Evolutionary conservation across 352 stramenopile genomes (phyloP).

Genomic region (Globisporangium splendens): DNA sequence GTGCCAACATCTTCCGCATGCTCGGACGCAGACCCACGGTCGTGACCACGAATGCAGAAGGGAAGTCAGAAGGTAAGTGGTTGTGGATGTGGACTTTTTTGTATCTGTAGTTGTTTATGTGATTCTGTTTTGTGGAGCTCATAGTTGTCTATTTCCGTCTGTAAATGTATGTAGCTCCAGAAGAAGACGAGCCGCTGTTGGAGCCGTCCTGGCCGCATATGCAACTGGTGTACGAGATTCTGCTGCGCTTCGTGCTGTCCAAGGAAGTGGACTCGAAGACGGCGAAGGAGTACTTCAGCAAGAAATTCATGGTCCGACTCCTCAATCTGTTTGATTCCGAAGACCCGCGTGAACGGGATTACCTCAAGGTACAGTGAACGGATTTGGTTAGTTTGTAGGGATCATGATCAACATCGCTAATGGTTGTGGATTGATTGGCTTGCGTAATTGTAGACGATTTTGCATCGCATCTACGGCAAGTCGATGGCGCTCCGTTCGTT

Average conservation of each 20-base stretch:
- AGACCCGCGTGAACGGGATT: constrained; percentile 98
- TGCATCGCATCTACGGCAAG: constrained; percentile 98
- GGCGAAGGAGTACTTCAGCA: constrained; percentile 96
- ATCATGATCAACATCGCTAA: neutral
- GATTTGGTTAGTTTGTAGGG: constrained; percentile 43
- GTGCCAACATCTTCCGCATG: constrained; percentile 89
- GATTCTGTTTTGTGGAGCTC: neutral
- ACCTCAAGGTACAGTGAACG: constrained; percentile 86
- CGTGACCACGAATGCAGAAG: constrained; percentile 64
- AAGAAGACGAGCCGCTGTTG: constrained; percentile 97
- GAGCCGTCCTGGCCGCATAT: constrained; percentile 97
- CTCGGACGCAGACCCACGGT: constrained; percentile 60
- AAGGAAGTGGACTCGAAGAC: constrained; percentile 96
- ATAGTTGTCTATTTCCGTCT: constrained; percentile 3
- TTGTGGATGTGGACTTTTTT: constrained; percentile 48
- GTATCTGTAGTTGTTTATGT: neutral
- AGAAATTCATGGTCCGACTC: constrained; percentile 96
- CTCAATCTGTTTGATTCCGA: constrained; percentile 88
- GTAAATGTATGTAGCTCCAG: constrained; percentile 56
- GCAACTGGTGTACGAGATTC: constrained; percentile 98
- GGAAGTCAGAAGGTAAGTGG: constrained; percentile 41
- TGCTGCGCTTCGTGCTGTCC: constrained; percentile 96
- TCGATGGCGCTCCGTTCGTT: constrained; percentile 98
- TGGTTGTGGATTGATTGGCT: neutral
- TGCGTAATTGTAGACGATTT: constrained; percentile 90